phyloP scores from a whole-genome alignment of 2,329 filamentous ascomycete species.

The Cylindrodendrum hubeiense region DNA sequence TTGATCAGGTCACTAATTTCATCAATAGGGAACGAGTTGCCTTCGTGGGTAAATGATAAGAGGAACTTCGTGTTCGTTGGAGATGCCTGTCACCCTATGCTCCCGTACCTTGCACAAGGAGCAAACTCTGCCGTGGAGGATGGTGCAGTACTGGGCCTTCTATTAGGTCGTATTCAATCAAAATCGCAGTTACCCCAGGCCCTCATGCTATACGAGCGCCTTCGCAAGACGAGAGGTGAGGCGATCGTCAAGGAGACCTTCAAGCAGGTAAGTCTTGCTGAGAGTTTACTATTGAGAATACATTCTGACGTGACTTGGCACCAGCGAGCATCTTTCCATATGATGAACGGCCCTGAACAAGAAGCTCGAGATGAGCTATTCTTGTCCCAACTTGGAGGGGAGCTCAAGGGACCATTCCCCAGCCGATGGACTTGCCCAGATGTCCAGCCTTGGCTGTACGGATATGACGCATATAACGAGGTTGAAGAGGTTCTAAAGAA shows the following conservation, averaged over 20 bases:
- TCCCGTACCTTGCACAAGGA: conserved; percentile 74
- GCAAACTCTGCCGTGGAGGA: conserved; percentile 78
- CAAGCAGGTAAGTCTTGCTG: conserved; percentile 47
- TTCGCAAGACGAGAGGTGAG: conserved; percentile 62
- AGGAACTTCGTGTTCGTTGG: conserved; percentile 67
- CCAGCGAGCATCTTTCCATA: conserved; percentile 65
- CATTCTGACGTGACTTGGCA: too few relatives aligned
- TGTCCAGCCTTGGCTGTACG: conserved; percentile 74
- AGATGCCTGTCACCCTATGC: conserved; percentile 74
- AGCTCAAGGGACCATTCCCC: conserved; percentile 68
- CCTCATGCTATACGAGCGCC: conserved; percentile 57
- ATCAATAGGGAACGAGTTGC: conserved; percentile 60
- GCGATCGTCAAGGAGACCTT: conserved; percentile 74
- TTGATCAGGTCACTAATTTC: background rate
- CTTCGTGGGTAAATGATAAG: conserved; percentile 65
- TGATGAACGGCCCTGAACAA: conserved; percentile 68
- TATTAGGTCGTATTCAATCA: conserved; percentile 64
- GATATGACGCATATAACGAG: conserved; percentile 71
- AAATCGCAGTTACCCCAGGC: conserved; percentile 61
- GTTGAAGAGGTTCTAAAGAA: conserved; percentile 53
- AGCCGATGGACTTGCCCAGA: conserved; percentile 67
- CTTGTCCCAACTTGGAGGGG: conserved; percentile 64
- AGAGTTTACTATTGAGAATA: background rate
- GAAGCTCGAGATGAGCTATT: conserved; percentile 69
- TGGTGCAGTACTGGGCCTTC: conserved; percentile 71